Conservation (phyloP, 208 protist genomes). For the Crithidia fasciculata region DNA sequence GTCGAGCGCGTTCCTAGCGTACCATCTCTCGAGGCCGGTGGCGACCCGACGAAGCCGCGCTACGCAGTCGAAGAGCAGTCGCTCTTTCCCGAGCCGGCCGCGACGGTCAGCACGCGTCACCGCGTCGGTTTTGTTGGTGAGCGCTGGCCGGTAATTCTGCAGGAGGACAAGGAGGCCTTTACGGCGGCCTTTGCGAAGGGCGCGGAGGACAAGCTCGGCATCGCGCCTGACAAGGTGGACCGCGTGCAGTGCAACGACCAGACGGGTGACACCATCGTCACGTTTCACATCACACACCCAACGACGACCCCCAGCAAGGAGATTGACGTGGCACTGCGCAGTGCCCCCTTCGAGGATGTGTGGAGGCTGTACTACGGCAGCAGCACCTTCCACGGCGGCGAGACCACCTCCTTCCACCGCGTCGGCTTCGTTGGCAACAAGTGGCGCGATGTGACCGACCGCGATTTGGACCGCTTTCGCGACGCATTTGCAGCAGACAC, state of each 20-base stretch:
- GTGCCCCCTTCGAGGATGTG: constrained; percentile 54
- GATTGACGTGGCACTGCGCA: constrained; percentile 50
- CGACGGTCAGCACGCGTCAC: constrained; percentile 36
- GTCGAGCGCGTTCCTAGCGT: not conserved
- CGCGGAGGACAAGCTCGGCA: constrained; percentile 34
- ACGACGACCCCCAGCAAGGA: constrained; percentile 38
- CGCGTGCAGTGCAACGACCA: constrained; percentile 50
- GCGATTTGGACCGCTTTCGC: constrained; percentile 43
- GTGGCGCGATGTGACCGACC: constrained; percentile 44
- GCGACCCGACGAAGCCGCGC: not conserved
- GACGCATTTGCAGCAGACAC: constrained; percentile 58
- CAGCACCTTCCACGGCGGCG: not conserved
- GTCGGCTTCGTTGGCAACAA: constrained; percentile 73
- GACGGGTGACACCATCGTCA: constrained; percentile 68
- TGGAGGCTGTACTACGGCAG: constrained; percentile 67
- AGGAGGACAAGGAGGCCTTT: constrained; percentile 37
- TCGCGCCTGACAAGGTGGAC: constrained; percentile 43
- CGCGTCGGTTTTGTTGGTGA: constrained; percentile 74
- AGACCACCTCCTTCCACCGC: constrained; percentile 65
- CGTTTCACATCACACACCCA: constrained; percentile 53
- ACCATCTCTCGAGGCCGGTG: constrained; percentile 7
- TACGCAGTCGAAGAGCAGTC: constrained; percentile 6
- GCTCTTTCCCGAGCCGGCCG: not conserved
- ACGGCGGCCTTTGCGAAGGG: constrained; percentile 51
- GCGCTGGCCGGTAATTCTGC: constrained; percentile 51